These are phyloP conservation scores for Cyclotella distinguenda DNA, from an alignment of 108 stramenopile genomes.

Conservation along the genomic window DNA sequence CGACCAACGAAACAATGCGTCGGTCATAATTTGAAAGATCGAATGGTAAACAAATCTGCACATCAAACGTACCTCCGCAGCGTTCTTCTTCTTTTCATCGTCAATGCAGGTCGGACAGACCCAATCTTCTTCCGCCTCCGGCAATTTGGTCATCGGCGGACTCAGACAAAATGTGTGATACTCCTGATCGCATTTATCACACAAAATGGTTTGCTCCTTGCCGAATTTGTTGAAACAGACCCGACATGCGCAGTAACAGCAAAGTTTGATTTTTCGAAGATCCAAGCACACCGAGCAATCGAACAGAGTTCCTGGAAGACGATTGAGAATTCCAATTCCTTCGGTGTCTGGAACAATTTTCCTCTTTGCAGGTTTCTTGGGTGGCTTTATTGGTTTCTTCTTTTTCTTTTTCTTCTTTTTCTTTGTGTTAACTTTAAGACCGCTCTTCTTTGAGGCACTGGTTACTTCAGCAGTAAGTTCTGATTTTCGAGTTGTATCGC, in stretches of 20 bases:
- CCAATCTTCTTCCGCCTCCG: conserved; percentile 40
- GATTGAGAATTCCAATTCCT: conserved; percentile 40
- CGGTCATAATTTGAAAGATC: too few relatives aligned
- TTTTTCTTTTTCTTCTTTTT: conserved; percentile 11
- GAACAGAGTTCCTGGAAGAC: conserved; percentile 42
- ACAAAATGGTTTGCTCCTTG: conserved; percentile 48
- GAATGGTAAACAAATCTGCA: background rate
- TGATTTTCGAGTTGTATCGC: background rate
- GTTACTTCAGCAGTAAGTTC: background rate
- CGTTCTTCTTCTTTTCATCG: conserved; percentile 37
- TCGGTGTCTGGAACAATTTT: conserved; percentile 14
- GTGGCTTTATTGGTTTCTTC: conserved; percentile 2
- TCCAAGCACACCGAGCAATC: conserved; percentile 63
- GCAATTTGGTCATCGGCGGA: conserved; percentile 30
- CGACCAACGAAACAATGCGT: background rate
- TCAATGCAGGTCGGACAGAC: conserved; percentile 46
- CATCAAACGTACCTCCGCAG: conserved; percentile 20
- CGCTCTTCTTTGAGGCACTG: background rate
- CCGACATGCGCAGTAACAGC: conserved; percentile 85
- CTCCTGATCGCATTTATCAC: conserved; percentile 48
- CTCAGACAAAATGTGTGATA: conserved; percentile 50
- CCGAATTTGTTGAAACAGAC: conserved; percentile 83
- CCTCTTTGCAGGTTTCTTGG: conserved; percentile 15
- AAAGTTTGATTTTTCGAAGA: conserved; percentile 59
- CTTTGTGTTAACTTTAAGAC: conserved; percentile 15